Percentiles rank a stretch among this genome's conserved stretches.
phyloP scores from a whole-genome alignment of 2,329 filamentous ascomycete genomes.

The Colletotrichum musicola region DNA sequence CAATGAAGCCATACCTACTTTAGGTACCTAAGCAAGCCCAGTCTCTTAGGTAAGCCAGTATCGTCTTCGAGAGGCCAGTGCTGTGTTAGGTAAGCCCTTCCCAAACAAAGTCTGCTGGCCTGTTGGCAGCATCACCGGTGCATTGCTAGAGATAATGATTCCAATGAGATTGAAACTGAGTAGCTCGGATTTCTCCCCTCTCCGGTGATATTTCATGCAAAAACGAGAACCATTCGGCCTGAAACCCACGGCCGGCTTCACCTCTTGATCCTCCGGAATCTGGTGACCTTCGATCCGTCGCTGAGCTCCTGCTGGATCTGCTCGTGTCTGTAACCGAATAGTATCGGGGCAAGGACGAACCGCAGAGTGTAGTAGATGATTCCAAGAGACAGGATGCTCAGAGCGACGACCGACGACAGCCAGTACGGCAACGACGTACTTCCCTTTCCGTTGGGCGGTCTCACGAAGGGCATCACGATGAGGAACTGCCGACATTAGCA shows the following conservation, averaged over 20 bases:
- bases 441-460: constrained; percentile 30
- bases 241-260: not conserved
- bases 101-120: no score
- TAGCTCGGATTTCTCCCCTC: no score
- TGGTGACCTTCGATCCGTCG: constrained; percentile 30
- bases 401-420: constrained; percentile 33
- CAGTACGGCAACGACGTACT: constrained; percentile 33
- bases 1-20: no score
- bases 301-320: constrained; percentile 30
- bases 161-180: no score
- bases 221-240: not conserved
- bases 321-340: constrained; percentile 24
- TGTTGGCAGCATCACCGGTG: no score
- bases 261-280: constrained; percentile 26
- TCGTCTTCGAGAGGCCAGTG: no score
- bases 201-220: not conserved
- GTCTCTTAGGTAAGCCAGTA: no score
- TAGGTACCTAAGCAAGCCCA: no score
- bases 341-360: constrained; percentile 11
- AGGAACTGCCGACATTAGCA: constrained; percentile 17
- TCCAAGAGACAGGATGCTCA: constrained; percentile 22
- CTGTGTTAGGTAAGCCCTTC: no score
- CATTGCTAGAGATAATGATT: no score
- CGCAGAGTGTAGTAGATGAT: constrained; percentile 25
- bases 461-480: constrained; percentile 32